Conservation (phyloP, 441 rosid genomes). For the Eruca vesicaria region DNA sequence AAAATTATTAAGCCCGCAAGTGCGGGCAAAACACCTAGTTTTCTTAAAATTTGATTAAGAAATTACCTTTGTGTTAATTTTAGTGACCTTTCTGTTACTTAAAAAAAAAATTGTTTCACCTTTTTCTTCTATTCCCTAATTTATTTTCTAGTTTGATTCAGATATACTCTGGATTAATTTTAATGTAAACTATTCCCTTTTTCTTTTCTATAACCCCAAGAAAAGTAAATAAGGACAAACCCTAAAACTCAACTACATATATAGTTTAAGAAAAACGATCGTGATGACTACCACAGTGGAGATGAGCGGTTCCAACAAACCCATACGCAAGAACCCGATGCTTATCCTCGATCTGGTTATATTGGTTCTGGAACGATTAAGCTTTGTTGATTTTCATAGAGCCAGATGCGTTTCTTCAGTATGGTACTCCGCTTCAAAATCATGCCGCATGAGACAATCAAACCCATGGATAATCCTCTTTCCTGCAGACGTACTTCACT, state of each 20-base stretch:
- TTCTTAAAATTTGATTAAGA: not conserved
- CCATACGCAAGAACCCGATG: not conserved
- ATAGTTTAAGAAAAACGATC: not conserved
- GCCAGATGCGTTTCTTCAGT: conserved; percentile 3
- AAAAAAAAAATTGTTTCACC: not conserved
- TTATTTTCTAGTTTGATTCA: too few relatives aligned
- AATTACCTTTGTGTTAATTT: not conserved
- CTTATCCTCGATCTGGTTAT: not conserved
- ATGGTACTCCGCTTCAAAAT: not conserved
- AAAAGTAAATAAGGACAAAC: not conserved
- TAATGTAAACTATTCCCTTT: not conserved
- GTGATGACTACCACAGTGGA: not conserved
- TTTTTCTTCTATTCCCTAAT: too few relatives aligned
- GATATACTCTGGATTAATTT: not conserved
- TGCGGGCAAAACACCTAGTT: too few relatives aligned
- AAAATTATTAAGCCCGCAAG: too few relatives aligned
- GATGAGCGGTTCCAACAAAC: not conserved
- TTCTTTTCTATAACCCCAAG: not conserved
- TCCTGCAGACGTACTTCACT: not conserved
- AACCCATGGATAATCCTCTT: conserved; percentile 2
- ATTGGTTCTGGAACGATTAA: conserved; percentile 3
- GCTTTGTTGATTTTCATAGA: not conserved
- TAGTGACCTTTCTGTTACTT: not conserved
- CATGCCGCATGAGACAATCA: not conserved
- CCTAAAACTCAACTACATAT: not conserved